A percentile compares a stretch with the other conserved stretches of the same genome.
phyloP scores from a whole-genome alignment of 2,329 filamentous ascomycete genomes.

The Stemphylium lycopersici region DNA sequence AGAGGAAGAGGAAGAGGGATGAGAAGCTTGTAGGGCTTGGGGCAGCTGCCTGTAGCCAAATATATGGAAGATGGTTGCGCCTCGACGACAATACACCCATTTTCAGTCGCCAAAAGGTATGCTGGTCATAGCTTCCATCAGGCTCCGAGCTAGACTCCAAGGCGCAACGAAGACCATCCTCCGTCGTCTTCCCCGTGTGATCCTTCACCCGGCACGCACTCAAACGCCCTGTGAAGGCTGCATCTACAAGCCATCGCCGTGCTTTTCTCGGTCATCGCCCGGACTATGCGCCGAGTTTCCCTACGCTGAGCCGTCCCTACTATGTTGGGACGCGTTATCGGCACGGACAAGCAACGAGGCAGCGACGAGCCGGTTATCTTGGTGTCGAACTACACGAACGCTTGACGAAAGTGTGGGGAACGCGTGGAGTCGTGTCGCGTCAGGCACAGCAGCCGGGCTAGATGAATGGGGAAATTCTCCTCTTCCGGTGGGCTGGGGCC shows the following conservation, averaged over 20 bases:
- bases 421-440: conserved; percentile 10
- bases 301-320: neutral
- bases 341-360: neutral
- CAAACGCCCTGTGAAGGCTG: neutral
- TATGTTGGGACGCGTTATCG: neutral
- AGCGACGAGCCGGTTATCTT: conserved; percentile 7
- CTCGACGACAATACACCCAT: neutral
- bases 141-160: conserved; percentile 11
- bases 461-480: conserved; percentile 33
- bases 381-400: conserved; percentile 18
- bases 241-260: neutral
- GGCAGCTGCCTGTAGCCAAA: neutral
- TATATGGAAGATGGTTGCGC: neutral
- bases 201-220: neutral
- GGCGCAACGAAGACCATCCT: conserved; percentile 3
- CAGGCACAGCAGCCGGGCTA: conserved; percentile 1
- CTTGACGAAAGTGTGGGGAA: conserved; percentile 25
- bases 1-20: no score
- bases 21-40: no score
- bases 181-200: neutral
- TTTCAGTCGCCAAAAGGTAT: conserved; percentile 7
- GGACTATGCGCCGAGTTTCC: neutral
- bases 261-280: neutral
- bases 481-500: conserved; percentile 8
- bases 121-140: conserved; percentile 30